Conservation (phyloP, 1,284 basidiomycete genomes). For the Trametes versicolor region DNA sequence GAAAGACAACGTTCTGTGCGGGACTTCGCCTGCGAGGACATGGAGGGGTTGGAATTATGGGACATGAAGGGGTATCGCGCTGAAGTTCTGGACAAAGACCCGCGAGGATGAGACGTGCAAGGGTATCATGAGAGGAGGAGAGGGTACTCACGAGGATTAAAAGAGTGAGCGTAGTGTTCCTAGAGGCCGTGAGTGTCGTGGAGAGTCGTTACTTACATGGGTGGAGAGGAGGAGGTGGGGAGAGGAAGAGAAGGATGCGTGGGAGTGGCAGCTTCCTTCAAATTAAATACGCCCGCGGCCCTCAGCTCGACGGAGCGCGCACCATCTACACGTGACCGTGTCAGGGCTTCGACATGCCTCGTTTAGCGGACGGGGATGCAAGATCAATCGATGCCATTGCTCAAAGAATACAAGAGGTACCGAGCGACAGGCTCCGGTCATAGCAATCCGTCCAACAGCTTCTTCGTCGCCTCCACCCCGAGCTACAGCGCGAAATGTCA, state of each 20-base stretch:
- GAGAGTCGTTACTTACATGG: constrained; percentile 33
- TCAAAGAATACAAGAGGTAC: constrained; percentile 11
- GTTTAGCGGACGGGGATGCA: neutral
- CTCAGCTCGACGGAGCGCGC: constrained; percentile 5
- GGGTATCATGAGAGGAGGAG: neutral
- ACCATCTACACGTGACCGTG: constrained; percentile 30
- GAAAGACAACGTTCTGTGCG: constrained; percentile 13
- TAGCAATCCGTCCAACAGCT: constrained; percentile 41
- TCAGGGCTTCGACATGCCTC: neutral
- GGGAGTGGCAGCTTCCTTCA: constrained; percentile 8
- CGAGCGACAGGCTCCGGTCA: constrained; percentile 16
- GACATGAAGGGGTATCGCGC: constrained; percentile 10
- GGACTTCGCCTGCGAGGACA: neutral
- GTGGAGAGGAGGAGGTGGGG: neutral
- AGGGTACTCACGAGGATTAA: constrained; percentile 24
- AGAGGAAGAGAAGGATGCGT: constrained; percentile 18
- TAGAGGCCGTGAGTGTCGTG: constrained; percentile 19
- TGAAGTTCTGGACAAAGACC: constrained; percentile 12
- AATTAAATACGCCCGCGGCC: constrained; percentile 23
- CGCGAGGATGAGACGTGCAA: neutral
- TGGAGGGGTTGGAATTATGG: neutral
- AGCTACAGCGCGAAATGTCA: constrained; percentile 31
- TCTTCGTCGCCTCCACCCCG: constrained; percentile 45
- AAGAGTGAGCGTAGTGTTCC: constrained; percentile 22
- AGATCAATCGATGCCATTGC: constrained; percentile 10